Percentiles rank a stretch among this genome's conserved stretches.
Conservation (phyloP, 2,329 filamentous ascomycete species). For the Beauveria bassiana region DNA sequence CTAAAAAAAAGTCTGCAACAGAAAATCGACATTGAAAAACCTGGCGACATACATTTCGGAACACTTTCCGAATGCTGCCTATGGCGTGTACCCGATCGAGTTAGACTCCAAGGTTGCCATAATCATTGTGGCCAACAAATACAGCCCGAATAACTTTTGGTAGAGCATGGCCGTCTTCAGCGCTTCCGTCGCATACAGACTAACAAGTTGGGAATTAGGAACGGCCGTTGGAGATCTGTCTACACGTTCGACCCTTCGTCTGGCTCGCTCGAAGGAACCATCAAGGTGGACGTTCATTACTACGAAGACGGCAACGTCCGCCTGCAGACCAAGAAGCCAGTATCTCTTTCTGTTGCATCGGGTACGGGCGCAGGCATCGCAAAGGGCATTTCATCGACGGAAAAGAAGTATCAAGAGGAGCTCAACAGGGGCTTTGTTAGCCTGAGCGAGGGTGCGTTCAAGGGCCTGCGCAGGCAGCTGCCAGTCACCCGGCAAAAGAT, state of each 20-base stretch:
- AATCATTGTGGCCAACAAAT: slow-evolving; percentile 88
- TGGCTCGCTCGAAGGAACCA: slow-evolving; percentile 61
- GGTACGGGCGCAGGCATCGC: slow-evolving; percentile 61
- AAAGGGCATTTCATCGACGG: slow-evolving; percentile 67
- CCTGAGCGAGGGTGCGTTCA: slow-evolving; percentile 91
- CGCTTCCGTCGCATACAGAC: slow-evolving; percentile 3
- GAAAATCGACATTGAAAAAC: slow-evolving; percentile 76
- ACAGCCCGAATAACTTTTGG: slow-evolving; percentile 98
- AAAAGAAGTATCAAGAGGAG: slow-evolving; percentile 95
- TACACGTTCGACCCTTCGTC: slow-evolving; percentile 72
- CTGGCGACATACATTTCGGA: slow-evolving; percentile 71
- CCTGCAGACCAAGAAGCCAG: slow-evolving; percentile 76
- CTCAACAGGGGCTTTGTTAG: slow-evolving; percentile 83
- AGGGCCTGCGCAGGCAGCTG: slow-evolving; percentile 82
- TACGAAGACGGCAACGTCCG: slow-evolving; percentile 99
- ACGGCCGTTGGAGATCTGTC: slow-evolving; percentile 88
- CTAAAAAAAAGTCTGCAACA: slow-evolving; percentile 29
- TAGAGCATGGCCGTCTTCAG: slow-evolving; percentile 28
- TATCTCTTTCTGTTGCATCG: slow-evolving; percentile 54
- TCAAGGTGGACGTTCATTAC: slow-evolving; percentile 97
- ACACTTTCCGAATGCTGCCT: slow-evolving; percentile 77
- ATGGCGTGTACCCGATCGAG: slow-evolving; percentile 75
- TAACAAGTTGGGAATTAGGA: slow-evolving; percentile 46
- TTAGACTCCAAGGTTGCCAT: slow-evolving; percentile 70
- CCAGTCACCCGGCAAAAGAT: slow-evolving; percentile 98